Evolutionary conservation across 2,329 filamentous ascomycete genomes (phyloP).

Genomic region (Tolypocladium inflatum): DNA sequence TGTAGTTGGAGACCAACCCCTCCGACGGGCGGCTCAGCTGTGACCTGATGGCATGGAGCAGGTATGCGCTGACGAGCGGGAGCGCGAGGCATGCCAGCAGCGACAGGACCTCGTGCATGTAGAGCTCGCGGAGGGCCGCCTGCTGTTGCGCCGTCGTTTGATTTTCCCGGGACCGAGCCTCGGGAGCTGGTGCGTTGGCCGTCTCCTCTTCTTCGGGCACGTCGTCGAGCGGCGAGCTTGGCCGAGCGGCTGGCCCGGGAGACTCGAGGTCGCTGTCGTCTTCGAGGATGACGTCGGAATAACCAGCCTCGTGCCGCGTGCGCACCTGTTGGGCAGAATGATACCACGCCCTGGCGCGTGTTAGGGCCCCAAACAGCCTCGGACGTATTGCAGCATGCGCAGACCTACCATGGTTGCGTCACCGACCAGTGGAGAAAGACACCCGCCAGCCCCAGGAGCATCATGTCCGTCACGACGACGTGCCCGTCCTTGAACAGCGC

Average conservation of each 20-base stretch:
- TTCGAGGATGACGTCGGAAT: constrained; percentile 29
- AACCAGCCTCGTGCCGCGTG: constrained; percentile 35
- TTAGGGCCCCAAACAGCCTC: background rate
- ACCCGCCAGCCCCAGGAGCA: constrained; percentile 68
- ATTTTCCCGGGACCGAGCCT: constrained; percentile 2
- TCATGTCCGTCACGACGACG: constrained; percentile 73
- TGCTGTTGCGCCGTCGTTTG: constrained; percentile 17
- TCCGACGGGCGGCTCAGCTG: constrained; percentile 79
- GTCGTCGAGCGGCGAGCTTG: constrained; percentile 24
- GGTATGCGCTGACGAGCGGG: constrained; percentile 69
- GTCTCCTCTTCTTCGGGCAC: constrained; percentile 34
- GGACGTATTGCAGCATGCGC: background rate
- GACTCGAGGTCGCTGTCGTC: constrained; percentile 34
- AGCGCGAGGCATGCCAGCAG: constrained; percentile 70
- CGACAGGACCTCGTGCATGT: constrained; percentile 64
- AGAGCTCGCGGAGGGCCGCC: constrained; percentile 53
- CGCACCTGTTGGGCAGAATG: constrained; percentile 57
- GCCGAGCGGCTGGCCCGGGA: constrained; percentile 7
- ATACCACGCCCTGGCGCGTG: constrained; percentile 58
- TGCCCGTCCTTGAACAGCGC: constrained; percentile 78
- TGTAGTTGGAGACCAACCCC: constrained; percentile 84
- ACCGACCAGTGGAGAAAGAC: constrained; percentile 92
- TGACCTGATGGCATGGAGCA: constrained; percentile 71
- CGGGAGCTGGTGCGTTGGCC: background rate
- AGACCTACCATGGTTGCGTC: constrained; percentile 67